phyloP scores from a whole-genome alignment of 306 rosid genomes.

The Cucurbita ficifolia region DNA sequence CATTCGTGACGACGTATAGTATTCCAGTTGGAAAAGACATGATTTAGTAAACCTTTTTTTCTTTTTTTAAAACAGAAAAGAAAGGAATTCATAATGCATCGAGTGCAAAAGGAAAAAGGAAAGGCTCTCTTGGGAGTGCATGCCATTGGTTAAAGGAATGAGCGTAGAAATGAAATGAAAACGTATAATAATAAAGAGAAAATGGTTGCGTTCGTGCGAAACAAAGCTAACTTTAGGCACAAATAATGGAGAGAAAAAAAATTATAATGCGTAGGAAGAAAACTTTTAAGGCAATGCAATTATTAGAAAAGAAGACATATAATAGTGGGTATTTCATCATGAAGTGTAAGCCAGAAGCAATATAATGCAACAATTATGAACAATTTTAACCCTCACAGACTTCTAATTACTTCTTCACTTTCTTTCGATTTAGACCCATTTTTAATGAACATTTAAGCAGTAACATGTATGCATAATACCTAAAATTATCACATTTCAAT shows the following conservation, averaged over 20 bases:
- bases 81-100: not conserved
- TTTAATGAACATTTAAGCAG: too few relatives aligned
- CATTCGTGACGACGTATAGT: too few relatives aligned
- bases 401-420: too few relatives aligned
- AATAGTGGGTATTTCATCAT: constrained; percentile 9
- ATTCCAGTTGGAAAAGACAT: not conserved
- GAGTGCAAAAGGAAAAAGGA: not conserved
- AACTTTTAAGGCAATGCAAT: not conserved
- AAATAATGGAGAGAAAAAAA: not conserved
- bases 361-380: not conserved
- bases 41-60: not conserved
- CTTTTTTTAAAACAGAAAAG: not conserved
- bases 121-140: not conserved
- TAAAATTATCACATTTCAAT: not conserved
- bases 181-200: not conserved
- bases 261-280: constrained; percentile 6
- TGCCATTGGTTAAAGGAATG: not conserved
- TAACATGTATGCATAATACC: not conserved
- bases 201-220: constrained; percentile 4
- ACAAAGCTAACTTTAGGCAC: constrained; percentile 3
- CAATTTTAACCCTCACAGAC: not conserved
- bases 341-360: constrained; percentile 6
- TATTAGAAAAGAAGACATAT: not conserved
- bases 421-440: too few relatives aligned
- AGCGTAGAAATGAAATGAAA: not conserved